These are phyloP conservation scores for Pythium sp. DNA, from an alignment of 352 stramenopile species.

Conservation along the genomic window DNA sequence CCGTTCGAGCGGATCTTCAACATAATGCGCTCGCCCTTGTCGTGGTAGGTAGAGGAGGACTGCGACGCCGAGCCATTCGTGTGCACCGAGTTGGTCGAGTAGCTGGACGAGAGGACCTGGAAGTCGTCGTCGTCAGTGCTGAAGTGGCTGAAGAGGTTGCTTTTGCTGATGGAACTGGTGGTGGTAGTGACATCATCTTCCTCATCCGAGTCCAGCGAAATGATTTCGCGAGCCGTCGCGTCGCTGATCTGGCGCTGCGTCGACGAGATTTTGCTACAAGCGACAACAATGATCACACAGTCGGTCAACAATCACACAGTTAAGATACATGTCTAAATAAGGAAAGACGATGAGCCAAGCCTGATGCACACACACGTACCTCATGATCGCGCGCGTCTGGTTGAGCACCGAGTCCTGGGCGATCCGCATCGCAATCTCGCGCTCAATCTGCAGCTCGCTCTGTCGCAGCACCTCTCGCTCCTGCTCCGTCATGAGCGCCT, in stretches of 20 bases:
- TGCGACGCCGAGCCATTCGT: neutral
- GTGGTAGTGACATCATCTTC: constrained; percentile 22
- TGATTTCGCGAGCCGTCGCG: constrained; percentile 26
- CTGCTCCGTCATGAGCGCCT: constrained; percentile 30
- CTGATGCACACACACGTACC: constrained; percentile 24
- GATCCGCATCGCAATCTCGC: constrained; percentile 50
- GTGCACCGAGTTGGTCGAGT: neutral
- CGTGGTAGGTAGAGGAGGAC: constrained; percentile 3
- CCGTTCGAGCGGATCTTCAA: constrained; percentile 66
- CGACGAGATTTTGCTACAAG: constrained; percentile 25
- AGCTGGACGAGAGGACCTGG: constrained; percentile 10
- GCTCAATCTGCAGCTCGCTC: constrained; percentile 41
- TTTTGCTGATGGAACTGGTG: neutral
- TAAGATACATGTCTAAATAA: neutral
- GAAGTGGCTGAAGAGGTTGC: neutral
- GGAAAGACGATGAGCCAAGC: neutral
- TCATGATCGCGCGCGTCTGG: constrained; percentile 61
- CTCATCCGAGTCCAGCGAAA: constrained; percentile 57
- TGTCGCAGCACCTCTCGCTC: constrained; percentile 36
- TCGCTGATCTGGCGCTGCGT: constrained; percentile 26
- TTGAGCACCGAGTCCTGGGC: constrained; percentile 55
- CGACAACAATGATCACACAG: neutral
- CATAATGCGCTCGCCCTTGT: constrained; percentile 53
- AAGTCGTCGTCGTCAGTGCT: constrained; percentile 13
- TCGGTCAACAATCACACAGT: neutral